These are phyloP conservation scores for Pseudevernia furfuracea DNA, from an alignment of 495 filamentous ascomycete species.

Conservation along the genomic window DNA sequence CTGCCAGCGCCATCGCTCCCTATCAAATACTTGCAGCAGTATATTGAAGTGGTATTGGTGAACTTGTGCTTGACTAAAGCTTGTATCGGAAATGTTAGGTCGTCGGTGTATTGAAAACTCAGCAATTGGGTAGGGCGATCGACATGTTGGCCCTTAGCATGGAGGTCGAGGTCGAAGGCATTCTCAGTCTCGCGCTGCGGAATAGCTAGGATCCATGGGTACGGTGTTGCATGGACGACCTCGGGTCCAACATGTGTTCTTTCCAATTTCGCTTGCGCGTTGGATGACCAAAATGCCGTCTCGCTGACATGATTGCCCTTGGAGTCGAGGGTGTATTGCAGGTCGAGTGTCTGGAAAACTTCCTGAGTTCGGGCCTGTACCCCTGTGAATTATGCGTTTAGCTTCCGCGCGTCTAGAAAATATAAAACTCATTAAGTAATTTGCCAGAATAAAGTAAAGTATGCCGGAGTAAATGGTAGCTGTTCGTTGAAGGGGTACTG, in stretches of 20 bases:
- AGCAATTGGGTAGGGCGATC: slow-evolving; percentile 2
- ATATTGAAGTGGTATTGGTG: neutral
- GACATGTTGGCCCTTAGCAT: neutral
- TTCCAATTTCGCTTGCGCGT: neutral
- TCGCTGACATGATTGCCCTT: slow-evolving; percentile 3
- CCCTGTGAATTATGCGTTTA: neutral
- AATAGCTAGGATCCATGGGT: neutral
- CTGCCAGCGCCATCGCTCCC: slow-evolving; percentile 8
- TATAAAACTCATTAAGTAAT: no score
- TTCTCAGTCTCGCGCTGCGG: neutral
- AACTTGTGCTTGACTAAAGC: neutral
- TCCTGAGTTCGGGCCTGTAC: slow-evolving; percentile 4
- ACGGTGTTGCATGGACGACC: neutral
- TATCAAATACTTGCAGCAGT: neutral
- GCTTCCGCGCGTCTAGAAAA: neutral
- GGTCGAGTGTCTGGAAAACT: neutral
- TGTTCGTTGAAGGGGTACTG: no score
- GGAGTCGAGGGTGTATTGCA: neutral
- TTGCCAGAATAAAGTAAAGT: no score
- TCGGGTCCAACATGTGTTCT: neutral
- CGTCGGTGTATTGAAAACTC: neutral
- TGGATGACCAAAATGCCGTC: neutral
- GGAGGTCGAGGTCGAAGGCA: neutral
- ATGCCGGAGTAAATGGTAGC: no score
- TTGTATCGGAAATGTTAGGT: neutral